phyloP scores from a whole-genome alignment of 2,329 filamentous ascomycete species.

The Colletotrichum musicola region DNA sequence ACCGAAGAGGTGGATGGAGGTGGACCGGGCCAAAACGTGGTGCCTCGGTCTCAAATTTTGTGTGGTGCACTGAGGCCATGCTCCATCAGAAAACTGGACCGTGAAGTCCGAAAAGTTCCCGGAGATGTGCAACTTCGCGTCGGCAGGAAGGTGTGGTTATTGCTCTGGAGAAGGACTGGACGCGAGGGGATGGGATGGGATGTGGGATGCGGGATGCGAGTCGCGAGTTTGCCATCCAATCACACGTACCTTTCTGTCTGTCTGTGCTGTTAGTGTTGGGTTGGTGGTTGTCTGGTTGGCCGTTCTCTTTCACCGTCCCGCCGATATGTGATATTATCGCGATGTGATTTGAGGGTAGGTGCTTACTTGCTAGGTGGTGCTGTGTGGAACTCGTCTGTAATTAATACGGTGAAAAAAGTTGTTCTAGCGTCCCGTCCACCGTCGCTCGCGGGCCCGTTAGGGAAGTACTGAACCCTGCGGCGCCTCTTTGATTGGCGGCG shows the following conservation, averaged over 20 bases:
- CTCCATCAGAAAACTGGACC: conserved; percentile 20
- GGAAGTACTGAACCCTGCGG: conserved; percentile 16
- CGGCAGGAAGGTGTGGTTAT: background rate
- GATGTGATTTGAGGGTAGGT: background rate
- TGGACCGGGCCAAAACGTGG: conserved; percentile 18
- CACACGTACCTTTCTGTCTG: background rate
- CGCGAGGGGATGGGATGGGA: background rate
- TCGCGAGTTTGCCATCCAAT: conserved; percentile 27
- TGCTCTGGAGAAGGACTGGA: background rate
- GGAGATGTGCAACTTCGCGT: background rate
- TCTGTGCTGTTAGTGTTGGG: background rate
- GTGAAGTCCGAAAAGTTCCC: conserved; percentile 31
- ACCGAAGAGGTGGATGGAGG: conserved; percentile 11
- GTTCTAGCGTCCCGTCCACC: conserved; percentile 28
- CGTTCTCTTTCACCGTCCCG: too few relatives aligned
- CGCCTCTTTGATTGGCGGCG: conserved; percentile 22
- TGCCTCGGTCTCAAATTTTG: background rate
- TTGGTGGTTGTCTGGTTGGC: background rate
- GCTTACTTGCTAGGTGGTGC: too few relatives aligned
- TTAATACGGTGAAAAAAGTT: conserved; percentile 30
- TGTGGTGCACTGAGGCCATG: background rate
- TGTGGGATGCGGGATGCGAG: conserved; percentile 14
- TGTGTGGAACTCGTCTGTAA: background rate
- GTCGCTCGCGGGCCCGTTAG: conserved; percentile 10
- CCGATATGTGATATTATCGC: background rate